Evolutionary conservation across 78 protist genomes (phyloP).

Genomic region (Dictyostelium capitatum): DNA sequence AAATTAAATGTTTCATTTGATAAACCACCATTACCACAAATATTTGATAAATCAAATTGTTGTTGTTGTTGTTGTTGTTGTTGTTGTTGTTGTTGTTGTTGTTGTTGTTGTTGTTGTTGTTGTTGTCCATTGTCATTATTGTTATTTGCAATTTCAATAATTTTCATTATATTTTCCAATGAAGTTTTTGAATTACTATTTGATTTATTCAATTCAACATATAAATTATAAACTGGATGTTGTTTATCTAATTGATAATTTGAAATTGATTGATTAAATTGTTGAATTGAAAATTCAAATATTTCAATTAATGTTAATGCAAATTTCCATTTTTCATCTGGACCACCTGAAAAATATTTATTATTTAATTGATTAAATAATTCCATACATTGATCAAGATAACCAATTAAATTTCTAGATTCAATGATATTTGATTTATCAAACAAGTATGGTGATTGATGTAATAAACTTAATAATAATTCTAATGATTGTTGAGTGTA

Average conservation of each 20-base stretch:
- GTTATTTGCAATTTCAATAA: conserved; percentile 35
- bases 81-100: conserved; percentile 3
- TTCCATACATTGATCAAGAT: conserved; percentile 39
- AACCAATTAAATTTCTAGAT: neutral
- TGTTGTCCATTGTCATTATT: too few relatives aligned
- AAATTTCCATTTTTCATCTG: conserved; percentile 56
- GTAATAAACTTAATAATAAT: conserved; percentile 12
- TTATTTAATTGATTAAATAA: conserved; percentile 34
- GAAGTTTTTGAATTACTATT: neutral
- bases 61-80: neutral
- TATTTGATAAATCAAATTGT: neutral
- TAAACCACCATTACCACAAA: neutral
- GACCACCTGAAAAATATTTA: conserved; percentile 26
- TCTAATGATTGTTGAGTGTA: conserved; percentile 47
- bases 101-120: neutral
- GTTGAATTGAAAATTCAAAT: conserved; percentile 35
- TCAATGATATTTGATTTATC: conserved; percentile 7
- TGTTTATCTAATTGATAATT: conserved; percentile 22
- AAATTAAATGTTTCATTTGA: neutral
- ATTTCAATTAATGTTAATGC: conserved; percentile 15
- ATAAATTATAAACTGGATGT: conserved; percentile 58
- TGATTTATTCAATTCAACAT: conserved; percentile 24
- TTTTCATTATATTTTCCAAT: conserved; percentile 16
- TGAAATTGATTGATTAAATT: conserved; percentile 25
- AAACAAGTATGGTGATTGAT: conserved; percentile 26